Percentiles rank a stretch among this genome's conserved stretches.
phyloP scores from a whole-genome alignment of 495 filamentous ascomycete genomes.

The Xylaria nigripes region DNA sequence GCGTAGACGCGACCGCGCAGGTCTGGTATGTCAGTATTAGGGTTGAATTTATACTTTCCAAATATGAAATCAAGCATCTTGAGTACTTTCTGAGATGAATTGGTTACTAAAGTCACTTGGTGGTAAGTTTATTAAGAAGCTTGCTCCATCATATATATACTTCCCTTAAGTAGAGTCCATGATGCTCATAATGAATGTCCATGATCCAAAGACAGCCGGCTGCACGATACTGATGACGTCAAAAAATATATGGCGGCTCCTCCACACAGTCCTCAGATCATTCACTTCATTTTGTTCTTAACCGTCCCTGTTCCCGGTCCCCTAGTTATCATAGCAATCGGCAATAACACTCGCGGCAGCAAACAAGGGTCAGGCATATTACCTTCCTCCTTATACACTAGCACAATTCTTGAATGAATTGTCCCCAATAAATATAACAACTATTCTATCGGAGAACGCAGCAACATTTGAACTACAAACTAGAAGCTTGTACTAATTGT shows the following conservation, averaged over 20 bases:
- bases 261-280: neutral
- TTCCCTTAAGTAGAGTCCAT: neutral
- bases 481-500: neutral
- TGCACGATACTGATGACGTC: neutral
- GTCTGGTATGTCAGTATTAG: conserved; percentile 20
- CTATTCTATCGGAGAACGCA: conserved; percentile 3
- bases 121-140: neutral
- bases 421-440: neutral
- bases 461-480: neutral
- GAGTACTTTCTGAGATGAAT: neutral
- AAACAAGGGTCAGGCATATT: neutral
- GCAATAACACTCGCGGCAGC: neutral
- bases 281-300: neutral
- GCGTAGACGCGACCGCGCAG: conserved; percentile 32
- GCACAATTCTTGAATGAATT: neutral
- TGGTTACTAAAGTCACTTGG: neutral
- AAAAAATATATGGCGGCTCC: neutral
- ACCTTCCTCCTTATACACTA: neutral
- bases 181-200: neutral
- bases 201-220: neutral
- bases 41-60: conserved; percentile 39
- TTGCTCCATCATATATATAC: neutral
- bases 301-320: neutral
- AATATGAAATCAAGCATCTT: conserved; percentile 14
- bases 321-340: neutral